Evolutionary conservation across 768 basidiomycete species (phyloP).

Genomic region (Leccinum pellstonianum): DNA sequence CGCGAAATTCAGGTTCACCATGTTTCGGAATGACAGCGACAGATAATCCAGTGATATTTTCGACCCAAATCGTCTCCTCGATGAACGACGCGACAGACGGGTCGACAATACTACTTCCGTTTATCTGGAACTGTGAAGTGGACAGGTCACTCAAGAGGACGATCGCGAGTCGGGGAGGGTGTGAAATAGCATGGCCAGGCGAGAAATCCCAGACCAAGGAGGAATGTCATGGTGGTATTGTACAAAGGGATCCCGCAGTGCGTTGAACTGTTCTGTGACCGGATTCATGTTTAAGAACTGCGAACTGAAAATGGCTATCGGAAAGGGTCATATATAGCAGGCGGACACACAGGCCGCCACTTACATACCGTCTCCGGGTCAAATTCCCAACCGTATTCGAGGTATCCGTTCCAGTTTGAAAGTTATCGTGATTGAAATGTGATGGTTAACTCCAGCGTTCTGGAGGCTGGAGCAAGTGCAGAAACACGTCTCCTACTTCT

Average conservation of each 20-base stretch:
- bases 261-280: background rate
- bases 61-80: constrained; percentile 15
- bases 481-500: background rate
- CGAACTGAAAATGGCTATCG: background rate
- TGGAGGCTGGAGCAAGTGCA: background rate
- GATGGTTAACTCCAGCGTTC: background rate
- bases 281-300: background rate
- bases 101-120: constrained; percentile 10
- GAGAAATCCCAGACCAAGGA: background rate
- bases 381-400: background rate
- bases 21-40: constrained; percentile 27
- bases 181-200: background rate
- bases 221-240: background rate
- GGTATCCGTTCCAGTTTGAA: too few species aligned
- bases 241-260: background rate
- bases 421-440: background rate
- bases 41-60: constrained; percentile 33
- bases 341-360: background rate
- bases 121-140: background rate
- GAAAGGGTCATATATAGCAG: background rate
- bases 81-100: constrained; percentile 20
- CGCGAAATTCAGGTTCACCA: constrained; percentile 28
- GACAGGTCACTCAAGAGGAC: background rate
- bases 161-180: background rate
- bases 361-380: background rate